phyloP scores from a whole-genome alignment of 2,329 filamentous ascomycete species.

The Paecilomyces niveus region DNA sequence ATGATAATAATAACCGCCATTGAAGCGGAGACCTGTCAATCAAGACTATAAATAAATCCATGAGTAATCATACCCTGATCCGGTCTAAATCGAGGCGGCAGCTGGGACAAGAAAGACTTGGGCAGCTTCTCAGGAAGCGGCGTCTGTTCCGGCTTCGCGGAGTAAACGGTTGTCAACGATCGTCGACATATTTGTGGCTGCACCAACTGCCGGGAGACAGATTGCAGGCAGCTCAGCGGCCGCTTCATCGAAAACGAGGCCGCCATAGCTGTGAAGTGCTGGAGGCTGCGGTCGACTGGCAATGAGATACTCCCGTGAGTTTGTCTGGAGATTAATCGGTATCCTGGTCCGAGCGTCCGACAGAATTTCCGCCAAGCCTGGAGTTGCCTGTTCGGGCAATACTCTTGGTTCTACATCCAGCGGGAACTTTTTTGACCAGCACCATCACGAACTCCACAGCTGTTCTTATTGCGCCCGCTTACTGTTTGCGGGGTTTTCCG shows the following conservation, averaged over 20 bases:
- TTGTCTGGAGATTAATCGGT: constrained; percentile 15
- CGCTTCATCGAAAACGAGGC: constrained; percentile 51
- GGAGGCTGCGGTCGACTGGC: not conserved
- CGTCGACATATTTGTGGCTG: constrained; percentile 42
- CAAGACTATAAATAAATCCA: not conserved
- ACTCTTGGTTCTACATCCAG: constrained; percentile 8
- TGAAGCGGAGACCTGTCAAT: not conserved
- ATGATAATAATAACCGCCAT: not conserved
- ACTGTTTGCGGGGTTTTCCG: not conserved
- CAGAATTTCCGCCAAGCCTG: constrained; percentile 33
- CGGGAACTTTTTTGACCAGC: constrained; percentile 20
- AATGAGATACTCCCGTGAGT: not conserved
- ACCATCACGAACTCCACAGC: constrained; percentile 4
- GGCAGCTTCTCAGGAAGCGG: constrained; percentile 37
- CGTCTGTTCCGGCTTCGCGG: constrained; percentile 32
- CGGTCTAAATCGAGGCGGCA: constrained; percentile 32
- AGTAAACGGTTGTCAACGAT: constrained; percentile 45
- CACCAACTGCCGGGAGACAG: constrained; percentile 49
- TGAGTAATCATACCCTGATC: constrained; percentile 23
- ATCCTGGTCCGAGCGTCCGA: constrained; percentile 19
- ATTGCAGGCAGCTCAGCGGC: constrained; percentile 65
- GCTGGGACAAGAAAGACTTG: constrained; percentile 34
- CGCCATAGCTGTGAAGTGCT: constrained; percentile 49
- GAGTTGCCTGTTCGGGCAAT: constrained; percentile 16
- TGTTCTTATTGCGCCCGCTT: not conserved